Base-by-base conservation (phyloP, 2,329 filamentous ascomycete species). In the Samsoniella hepiali region DNA sequence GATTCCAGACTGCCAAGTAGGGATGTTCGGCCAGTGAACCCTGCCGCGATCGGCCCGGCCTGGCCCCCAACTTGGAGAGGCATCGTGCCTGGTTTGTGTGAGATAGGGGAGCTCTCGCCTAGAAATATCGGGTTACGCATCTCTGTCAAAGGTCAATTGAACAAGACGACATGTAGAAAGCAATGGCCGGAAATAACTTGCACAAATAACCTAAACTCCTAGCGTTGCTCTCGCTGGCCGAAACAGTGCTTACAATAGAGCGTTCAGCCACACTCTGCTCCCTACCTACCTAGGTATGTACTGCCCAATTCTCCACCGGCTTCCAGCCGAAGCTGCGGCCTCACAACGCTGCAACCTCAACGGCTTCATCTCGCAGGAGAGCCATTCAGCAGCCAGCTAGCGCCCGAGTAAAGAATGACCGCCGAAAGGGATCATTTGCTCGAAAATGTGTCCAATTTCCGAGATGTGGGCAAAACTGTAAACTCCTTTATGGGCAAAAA, bases 401-500 rank as follows among this genome's bases (percentile, higher is more conserved):
- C 38, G 27, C 27, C 22, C 27, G 38, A 13, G 62, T 13, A 54
- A 29, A 62, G n/a, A 44, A 62, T 62, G 58, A 40, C 50, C 8
- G 29, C n/a, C 15, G 31, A 45, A 74, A 17, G 68, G 72, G 44
- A 67, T 66, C 7, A 68, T 93, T 58, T 77, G 88, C 50, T 62
- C 13, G 50, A 55, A 55, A 55, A 31, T 11, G 50, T 62, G n/a
- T 55, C 40, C 69, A 94, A 94, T 74, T 91, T 93, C 72, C 86
- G 91, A 63, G 91, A 94, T 79, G 87, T 93, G 50, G 90, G 88
- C 47, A 78, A 80, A 66, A 87, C 85, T 0, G 80, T 91, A 68
- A 93, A 93, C 69, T 71, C 76, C 32, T 82, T 82, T 65, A 74
- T 85, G 5, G 82, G 82, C 31, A 77, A 78, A 66, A 82, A 79